Evolutionary conservation across 1,284 basidiomycete genomes (phyloP), one percentile per base, ranked within the genome.

Genomic region (Marasmius tenuissimus): DNA sequence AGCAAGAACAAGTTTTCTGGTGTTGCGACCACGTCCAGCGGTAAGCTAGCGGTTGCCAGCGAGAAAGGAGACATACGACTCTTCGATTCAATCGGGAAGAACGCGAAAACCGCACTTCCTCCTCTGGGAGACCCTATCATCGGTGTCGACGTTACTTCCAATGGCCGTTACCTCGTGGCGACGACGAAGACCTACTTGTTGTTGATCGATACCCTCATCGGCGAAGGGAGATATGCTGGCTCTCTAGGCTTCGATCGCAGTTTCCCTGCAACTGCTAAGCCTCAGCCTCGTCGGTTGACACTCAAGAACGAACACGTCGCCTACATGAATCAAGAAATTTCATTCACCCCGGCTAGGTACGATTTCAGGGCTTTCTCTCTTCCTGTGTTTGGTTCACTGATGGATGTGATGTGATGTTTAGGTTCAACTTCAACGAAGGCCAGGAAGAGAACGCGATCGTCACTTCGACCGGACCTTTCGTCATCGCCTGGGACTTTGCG

Each of bases 21-120:
- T 8, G 88, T 98, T 27, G 83, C 93, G 4, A 99, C 97, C 8
- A 98, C 97, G 33, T 88, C 86, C 40, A 76, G 79, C 9, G 97
- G 97, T 27, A 91, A 92, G 72, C 81, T 99, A 58, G 97, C 96
- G 1, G 92, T 99, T 3, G 96, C 94, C 14, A 95, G 93, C 68
- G 92, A 95, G 77, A 99, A 98, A 79, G 97, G 97, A 63, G 97
- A 99, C 73, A 93, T 99, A 66, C 85, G 97, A 52, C 79, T 99
- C 58, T 99, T 97, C 70, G 97, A 99, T 74, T 83, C 89, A 58
- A 94, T 99, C 67, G 97, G 97, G 53, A 99, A 98, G 85, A 99
- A 96, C 70, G 97, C 97, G 39, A 99, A 99, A 86, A 99, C 97
- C 20, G 95, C 96, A n/a, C 79, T 99, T 53, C 95, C 97, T 33